Percentiles rank a stretch among this genome's conserved stretches.
Evolutionary conservation across 805 yeast genomes (phyloP).

Genomic region (Danielozyma ontarioensis): DNA sequence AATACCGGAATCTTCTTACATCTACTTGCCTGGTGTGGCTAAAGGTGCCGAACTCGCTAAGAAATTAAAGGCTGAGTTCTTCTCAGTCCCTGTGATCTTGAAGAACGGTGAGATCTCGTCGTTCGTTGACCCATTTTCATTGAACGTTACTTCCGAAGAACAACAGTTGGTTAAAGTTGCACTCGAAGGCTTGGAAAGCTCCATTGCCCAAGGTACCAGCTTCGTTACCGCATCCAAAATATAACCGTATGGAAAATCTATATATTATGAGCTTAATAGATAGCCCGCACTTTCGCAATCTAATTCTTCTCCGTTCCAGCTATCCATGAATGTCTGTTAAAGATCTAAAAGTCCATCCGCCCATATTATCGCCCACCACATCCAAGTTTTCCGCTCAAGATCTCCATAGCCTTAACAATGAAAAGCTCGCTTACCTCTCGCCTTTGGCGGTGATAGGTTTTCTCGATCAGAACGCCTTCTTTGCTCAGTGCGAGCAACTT

Average conservation of each 20-base stretch:
- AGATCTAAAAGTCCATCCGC: too few species aligned
- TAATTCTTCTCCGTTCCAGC: too few species aligned
- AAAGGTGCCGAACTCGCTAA: slow-evolving; percentile 42
- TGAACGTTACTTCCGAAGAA: slow-evolving; percentile 26
- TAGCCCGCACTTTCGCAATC: too few species aligned
- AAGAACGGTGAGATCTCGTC: slow-evolving; percentile 32
- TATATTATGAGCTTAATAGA: too few species aligned
- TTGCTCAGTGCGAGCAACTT: slow-evolving; percentile 88
- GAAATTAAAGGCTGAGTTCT: slow-evolving; percentile 37
- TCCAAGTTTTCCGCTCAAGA: slow-evolving; percentile 35
- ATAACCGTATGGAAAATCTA: slow-evolving; percentile 9
- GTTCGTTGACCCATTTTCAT: slow-evolving; percentile 30
- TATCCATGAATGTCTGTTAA: too few species aligned
- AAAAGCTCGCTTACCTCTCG: slow-evolving; percentile 47
- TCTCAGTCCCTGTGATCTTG: slow-evolving; percentile 44
- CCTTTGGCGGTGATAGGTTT: slow-evolving; percentile 79
- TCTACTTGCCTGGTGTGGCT: slow-evolving; percentile 50
- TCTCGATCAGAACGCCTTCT: slow-evolving; percentile 90
- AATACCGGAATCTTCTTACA: slow-evolving; percentile 44
- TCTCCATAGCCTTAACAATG: slow-evolving; percentile 43
- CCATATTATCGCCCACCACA: too few species aligned
- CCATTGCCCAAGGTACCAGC: slow-evolving; percentile 36
- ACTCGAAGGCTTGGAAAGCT: slow-evolving; percentile 32
- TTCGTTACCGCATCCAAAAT: slow-evolving; percentile 37
- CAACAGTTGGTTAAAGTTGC: slow-evolving; percentile 31